Conservation (phyloP, 768 basidiomycete species). For the Lactarius vividus region DNA sequence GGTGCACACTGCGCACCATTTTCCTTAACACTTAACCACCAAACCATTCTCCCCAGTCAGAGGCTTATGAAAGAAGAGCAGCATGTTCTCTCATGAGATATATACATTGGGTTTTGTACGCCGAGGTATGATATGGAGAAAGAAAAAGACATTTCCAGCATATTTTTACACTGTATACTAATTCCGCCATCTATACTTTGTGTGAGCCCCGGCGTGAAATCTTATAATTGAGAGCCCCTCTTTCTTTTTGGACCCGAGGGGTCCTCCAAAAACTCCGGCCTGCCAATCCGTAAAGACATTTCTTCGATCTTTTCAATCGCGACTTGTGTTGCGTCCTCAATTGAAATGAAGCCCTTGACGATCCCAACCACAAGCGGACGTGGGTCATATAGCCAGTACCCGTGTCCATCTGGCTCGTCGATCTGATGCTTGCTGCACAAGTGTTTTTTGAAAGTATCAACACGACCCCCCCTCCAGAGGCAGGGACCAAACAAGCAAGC, state of each 20-base stretch:
- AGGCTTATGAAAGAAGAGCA: neutral
- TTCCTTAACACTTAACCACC: neutral
- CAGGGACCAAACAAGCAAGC: constrained; percentile 3
- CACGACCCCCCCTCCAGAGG: constrained; percentile 11
- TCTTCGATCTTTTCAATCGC: neutral
- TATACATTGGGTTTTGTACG: neutral
- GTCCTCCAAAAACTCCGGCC: neutral
- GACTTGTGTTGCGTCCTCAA: neutral
- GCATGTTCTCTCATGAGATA: neutral
- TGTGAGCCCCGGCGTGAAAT: neutral
- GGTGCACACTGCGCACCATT: neutral
- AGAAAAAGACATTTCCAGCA: no score
- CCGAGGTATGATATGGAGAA: neutral
- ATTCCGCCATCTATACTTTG: neutral
- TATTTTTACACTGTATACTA: neutral
- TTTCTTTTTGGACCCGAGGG: neutral
- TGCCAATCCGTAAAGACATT: neutral
- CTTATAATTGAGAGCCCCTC: neutral
- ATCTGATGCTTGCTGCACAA: neutral
- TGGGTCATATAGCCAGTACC: neutral
- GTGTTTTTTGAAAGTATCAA: constrained; percentile 2
- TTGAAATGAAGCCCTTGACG: neutral
- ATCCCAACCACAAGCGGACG: neutral
- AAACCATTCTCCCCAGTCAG: neutral
- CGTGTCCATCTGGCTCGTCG: neutral